Conservation (phyloP, 306 rosid species). For the Gastrolobium villosum region DNA sequence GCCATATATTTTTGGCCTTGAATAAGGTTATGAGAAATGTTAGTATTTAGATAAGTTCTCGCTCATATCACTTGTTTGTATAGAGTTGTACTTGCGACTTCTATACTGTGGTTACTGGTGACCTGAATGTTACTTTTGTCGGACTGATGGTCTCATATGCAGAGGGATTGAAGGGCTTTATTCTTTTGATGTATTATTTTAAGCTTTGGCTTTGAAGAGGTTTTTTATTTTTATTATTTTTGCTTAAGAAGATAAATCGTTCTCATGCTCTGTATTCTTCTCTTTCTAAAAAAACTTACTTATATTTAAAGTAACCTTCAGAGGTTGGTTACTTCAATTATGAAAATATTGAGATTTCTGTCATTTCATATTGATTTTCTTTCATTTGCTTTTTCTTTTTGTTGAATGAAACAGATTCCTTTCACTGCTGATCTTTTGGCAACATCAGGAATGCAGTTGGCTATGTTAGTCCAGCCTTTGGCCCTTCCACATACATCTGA, state of each 20-base stretch:
- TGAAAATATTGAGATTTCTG: constrained; percentile 36
- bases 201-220: constrained; percentile 33
- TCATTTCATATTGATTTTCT: constrained; percentile 42
- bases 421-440: constrained; percentile 89
- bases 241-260: neutral
- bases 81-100: constrained; percentile 34
- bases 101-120: constrained; percentile 34
- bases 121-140: constrained; percentile 16
- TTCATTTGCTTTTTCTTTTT: constrained; percentile 42
- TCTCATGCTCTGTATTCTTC: constrained; percentile 24
- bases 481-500: constrained; percentile 97
- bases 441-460: constrained; percentile 98
- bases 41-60: constrained; percentile 14
- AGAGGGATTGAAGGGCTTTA: neutral
- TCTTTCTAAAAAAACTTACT: constrained; percentile 21
- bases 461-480: constrained; percentile 96
- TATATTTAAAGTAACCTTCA: constrained; percentile 39
- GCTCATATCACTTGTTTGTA: constrained; percentile 37
- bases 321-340: constrained; percentile 29
- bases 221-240: neutral
- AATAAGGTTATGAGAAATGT: constrained; percentile 30
- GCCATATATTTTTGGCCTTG: constrained; percentile 38
- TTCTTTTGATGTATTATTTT: constrained; percentile 37
- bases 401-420: constrained; percentile 73
- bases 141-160: constrained; percentile 19